Conservation (phyloP, 257 asterid genomes). For the Eucommia ulmoides region DNA sequence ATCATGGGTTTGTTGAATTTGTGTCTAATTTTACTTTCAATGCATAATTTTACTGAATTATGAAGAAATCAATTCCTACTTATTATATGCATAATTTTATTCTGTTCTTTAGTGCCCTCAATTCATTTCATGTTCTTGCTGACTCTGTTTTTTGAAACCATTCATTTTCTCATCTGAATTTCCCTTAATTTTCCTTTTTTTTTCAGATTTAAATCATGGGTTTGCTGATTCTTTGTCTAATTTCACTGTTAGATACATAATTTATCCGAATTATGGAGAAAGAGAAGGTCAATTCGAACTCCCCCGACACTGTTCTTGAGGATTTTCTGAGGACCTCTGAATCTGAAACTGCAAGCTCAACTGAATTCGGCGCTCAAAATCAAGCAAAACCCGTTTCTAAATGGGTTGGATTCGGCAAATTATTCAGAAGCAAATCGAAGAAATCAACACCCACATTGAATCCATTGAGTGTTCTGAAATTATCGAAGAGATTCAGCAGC, state of each 20-base stretch:
- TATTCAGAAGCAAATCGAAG: constrained; percentile 48
- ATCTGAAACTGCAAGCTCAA: constrained; percentile 67
- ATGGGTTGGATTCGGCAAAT: constrained; percentile 37
- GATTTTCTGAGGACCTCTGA: constrained; percentile 60
- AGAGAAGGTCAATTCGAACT: constrained; percentile 32
- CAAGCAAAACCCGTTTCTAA: constrained; percentile 32
- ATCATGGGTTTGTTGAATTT: too few species aligned
- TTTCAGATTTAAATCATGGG: too few species aligned
- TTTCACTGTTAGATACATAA: background rate
- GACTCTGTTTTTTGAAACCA: background rate
- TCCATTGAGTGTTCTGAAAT: constrained; percentile 20
- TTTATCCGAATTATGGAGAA: constrained; percentile 32
- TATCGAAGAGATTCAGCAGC: background rate
- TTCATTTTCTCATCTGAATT: background rate
- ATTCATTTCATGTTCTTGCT: background rate
- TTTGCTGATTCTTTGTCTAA: background rate
- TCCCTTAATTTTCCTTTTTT: background rate
- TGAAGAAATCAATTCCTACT: constrained; percentile 46
- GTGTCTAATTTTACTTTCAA: too few species aligned
- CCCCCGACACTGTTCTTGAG: constrained; percentile 92
- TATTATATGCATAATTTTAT: too few species aligned
- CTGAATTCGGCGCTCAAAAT: constrained; percentile 32
- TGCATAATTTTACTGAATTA: constrained; percentile 1
- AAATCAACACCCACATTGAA: constrained; percentile 36
- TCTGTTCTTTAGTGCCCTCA: too few species aligned